These are phyloP conservation scores for Diaporthe sp. DNA, from an alignment of 2,329 filamentous ascomycete species.

Conservation along the genomic window DNA sequence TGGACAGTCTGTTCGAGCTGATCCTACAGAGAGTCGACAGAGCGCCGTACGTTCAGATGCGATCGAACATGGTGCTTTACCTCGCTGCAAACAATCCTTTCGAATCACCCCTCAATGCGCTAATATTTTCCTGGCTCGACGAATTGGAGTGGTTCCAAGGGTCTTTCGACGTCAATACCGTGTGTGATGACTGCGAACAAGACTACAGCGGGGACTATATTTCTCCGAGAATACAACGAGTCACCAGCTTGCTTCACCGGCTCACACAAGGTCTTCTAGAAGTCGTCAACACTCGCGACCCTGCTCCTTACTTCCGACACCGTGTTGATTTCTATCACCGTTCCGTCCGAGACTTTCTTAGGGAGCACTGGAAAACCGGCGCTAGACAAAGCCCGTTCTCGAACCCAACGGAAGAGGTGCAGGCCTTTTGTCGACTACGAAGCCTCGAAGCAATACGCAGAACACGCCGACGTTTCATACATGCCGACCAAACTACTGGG, in stretches of 20 bases:
- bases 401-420: no score
- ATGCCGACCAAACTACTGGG: no score
- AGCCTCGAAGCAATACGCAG: no score
- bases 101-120: slow-evolving; percentile 1
- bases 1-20: slow-evolving; percentile 16
- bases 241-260: slow-evolving; percentile 7
- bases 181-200: not conserved
- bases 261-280: slow-evolving; percentile 14
- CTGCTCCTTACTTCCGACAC: slow-evolving; percentile 1
- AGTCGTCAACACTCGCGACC: slow-evolving; percentile 1
- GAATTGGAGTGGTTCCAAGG: slow-evolving; percentile 1
- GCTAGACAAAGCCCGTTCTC: no score
- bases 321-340: slow-evolving; percentile 15
- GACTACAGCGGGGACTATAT: slow-evolving; percentile 10
- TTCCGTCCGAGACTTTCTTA: not conserved
- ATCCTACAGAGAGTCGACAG: slow-evolving; percentile 10
- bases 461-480: no score
- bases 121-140: slow-evolving; percentile 1
- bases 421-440: no score
- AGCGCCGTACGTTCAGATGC: not conserved
- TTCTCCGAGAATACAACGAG: not conserved
- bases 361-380: slow-evolving; percentile 4
- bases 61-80: slow-evolving; percentile 19
- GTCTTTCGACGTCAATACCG: not conserved
- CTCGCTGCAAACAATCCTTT: slow-evolving; percentile 16